Evolutionary conservation across 768 basidiomycete genomes (phyloP).

Genomic region (Leucocoprinus leucothites): DNA sequence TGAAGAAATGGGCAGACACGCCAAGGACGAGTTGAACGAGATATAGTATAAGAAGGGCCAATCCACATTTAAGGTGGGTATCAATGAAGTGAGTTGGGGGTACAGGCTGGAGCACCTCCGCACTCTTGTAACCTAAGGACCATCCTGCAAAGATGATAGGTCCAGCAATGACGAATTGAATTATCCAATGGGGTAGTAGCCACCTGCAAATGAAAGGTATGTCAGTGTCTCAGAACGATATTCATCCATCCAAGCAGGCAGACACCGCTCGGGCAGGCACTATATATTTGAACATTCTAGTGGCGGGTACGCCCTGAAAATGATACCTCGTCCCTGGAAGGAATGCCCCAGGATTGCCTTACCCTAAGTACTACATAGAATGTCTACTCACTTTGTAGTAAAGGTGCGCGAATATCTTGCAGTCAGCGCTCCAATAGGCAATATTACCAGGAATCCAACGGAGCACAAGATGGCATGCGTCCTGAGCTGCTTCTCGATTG

Average conservation of each 20-base stretch:
- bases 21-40: slow-evolving; percentile 47
- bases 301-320: not conserved
- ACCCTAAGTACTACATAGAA: not conserved
- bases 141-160: slow-evolving; percentile 54
- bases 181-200: slow-evolving; percentile 46
- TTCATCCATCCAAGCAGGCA: not conserved
- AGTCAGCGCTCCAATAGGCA: slow-evolving; percentile 56
- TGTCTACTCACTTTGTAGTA: slow-evolving; percentile 35
- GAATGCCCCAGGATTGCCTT: not conserved
- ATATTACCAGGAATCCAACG: slow-evolving; percentile 51
- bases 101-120: slow-evolving; percentile 24
- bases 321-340: not conserved
- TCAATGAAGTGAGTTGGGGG: slow-evolving; percentile 30
- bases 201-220: slow-evolving; percentile 30
- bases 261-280: not conserved
- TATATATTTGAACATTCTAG: not conserved
- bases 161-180: slow-evolving; percentile 48
- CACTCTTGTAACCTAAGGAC: slow-evolving; percentile 37
- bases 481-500: slow-evolving; percentile 32
- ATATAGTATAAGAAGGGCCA: slow-evolving; percentile 53
- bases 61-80: slow-evolving; percentile 49
- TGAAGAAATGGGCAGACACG: slow-evolving; percentile 49
- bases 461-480: slow-evolving; percentile 52
- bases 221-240: not conserved
- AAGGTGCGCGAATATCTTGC: slow-evolving; percentile 54